A percentile compares a stretch with the other conserved stretches of the same genome.
Conservation (phyloP, 495 filamentous ascomycete genomes). For the Neurospora sp. region DNA sequence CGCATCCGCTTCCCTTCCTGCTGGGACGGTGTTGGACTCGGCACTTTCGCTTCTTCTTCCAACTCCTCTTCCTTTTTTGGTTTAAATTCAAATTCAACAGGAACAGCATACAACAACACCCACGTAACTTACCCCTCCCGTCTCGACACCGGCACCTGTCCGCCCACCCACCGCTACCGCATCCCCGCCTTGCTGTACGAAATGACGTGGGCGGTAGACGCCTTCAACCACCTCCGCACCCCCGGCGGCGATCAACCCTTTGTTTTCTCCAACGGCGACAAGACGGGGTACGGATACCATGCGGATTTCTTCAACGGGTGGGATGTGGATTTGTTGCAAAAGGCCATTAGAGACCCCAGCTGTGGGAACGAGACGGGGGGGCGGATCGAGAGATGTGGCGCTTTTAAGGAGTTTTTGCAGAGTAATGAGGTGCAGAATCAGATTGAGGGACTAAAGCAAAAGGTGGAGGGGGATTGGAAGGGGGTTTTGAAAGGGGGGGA, state of each 20-base stretch:
- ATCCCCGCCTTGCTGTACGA: constrained; percentile 54
- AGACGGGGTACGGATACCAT: constrained; percentile 40
- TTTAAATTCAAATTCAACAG: neutral
- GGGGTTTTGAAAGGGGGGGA: neutral
- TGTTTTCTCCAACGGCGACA: constrained; percentile 38
- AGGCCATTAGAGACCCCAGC: constrained; percentile 38
- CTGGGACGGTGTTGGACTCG: constrained; percentile 57
- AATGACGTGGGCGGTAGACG: constrained; percentile 46
- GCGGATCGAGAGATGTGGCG: constrained; percentile 34
- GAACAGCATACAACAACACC: constrained; percentile 38
- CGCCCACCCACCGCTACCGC: constrained; percentile 44
- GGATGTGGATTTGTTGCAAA: constrained; percentile 41
- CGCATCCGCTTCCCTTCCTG: constrained; percentile 72
- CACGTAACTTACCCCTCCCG: constrained; percentile 48
- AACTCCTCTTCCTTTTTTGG: too few species aligned
- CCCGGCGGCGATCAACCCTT: constrained; percentile 41
- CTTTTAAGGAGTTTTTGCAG: constrained; percentile 21
- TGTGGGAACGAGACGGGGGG: constrained; percentile 22
- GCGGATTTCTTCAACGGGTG: constrained; percentile 60
- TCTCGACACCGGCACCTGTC: constrained; percentile 39
- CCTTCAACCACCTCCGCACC: constrained; percentile 29
- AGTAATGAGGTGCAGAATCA: neutral
- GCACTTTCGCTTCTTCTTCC: constrained; percentile 6
- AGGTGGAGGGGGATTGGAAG: neutral
- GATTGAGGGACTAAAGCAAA: neutral